phyloP scores from a whole-genome alignment of 2,329 filamentous ascomycete genomes.

The Colletotrichum horii region DNA sequence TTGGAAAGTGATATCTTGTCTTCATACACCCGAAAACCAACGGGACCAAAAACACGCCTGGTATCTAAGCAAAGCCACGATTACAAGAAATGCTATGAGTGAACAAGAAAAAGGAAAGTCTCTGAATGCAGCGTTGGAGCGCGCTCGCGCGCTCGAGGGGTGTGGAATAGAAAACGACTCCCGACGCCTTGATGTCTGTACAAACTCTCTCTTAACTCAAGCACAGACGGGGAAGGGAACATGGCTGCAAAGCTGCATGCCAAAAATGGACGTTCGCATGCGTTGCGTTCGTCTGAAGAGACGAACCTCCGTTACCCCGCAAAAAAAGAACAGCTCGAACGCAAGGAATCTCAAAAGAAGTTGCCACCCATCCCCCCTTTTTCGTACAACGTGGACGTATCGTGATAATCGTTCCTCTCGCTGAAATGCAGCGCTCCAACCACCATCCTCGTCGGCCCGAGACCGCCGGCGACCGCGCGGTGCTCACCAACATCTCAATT shows the following conservation, averaged over 20 bases:
- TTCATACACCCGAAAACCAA: not conserved
- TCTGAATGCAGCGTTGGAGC: not conserved
- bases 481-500: constrained; percentile 58
- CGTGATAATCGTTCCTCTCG: not conserved
- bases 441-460: not conserved
- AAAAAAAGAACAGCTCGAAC: not conserved
- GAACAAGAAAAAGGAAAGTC: not conserved
- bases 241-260: not conserved
- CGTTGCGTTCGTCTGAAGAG: not conserved
- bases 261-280: not conserved
- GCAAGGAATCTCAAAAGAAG: not conserved
- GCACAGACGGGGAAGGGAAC: not conserved
- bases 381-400: not conserved
- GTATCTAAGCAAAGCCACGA: not conserved
- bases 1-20: not conserved
- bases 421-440: not conserved
- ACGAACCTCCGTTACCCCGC: not conserved
- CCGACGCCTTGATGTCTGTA: not conserved
- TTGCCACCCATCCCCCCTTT: not conserved
- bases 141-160: not conserved
- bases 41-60: not conserved
- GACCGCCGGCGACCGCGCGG: not conserved
- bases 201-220: not conserved
- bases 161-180: not conserved
- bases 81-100: not conserved